phyloP scores from a whole-genome alignment of 805 yeast species.

The Lipomyces kockii region DNA sequence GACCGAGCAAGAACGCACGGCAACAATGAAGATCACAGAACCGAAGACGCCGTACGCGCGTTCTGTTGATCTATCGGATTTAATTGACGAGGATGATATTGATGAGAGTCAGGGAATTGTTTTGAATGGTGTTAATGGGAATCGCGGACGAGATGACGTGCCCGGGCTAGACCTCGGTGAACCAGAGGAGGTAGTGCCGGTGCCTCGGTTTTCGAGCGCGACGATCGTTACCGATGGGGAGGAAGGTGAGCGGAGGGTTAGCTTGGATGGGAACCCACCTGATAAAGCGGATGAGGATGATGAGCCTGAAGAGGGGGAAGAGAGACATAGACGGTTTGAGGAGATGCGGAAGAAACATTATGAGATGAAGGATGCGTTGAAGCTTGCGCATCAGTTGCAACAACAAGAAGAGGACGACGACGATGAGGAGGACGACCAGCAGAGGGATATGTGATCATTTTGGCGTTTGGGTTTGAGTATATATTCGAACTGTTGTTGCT shows the following conservation, averaged over 20 bases:
- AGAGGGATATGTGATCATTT: neutral
- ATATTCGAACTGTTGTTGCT: neutral
- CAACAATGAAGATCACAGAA: conserved; percentile 86
- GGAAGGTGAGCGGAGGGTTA: conserved; percentile 12
- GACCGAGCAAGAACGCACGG: conserved; percentile 73
- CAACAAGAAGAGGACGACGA: conserved; percentile 37
- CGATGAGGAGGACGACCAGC: conserved; percentile 7
- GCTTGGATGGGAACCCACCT: conserved; percentile 33
- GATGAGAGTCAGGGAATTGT: conserved; percentile 55
- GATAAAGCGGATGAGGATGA: conserved; percentile 40
- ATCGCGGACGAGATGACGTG: conserved; percentile 40
- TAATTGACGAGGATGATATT: conserved; percentile 73
- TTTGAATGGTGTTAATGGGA: conserved; percentile 46
- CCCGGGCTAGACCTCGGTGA: conserved; percentile 41
- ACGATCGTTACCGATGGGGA: neutral
- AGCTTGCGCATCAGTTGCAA: conserved; percentile 39
- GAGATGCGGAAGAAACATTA: conserved; percentile 81
- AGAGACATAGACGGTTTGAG: conserved; percentile 70
- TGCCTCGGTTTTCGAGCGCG: conserved; percentile 7
- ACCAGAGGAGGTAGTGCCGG: conserved; percentile 39
- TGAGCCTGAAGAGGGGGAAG: conserved; percentile 48
- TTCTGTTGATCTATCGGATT: conserved; percentile 76
- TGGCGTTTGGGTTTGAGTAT: neutral
- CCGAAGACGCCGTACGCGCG: conserved; percentile 96
- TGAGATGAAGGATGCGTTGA: conserved; percentile 51